A percentile compares a stretch with the other conserved stretches of the same genome.
phyloP scores from a whole-genome alignment of 176 grass and related monocot species.

The Otatea glauca region DNA sequence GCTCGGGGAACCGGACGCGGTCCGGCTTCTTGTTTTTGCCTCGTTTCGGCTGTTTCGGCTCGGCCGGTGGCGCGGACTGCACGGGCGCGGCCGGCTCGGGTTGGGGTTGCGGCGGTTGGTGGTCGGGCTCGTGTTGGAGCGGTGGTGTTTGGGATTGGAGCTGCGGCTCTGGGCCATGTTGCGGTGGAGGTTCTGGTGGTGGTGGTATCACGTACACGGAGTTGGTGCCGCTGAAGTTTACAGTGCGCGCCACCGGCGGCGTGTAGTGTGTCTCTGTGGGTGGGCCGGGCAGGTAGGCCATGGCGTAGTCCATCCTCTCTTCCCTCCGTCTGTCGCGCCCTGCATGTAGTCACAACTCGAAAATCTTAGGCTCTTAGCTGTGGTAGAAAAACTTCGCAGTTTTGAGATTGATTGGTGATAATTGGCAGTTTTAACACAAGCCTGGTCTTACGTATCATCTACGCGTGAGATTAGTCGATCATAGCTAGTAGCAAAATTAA shows the following conservation, averaged over 20 bases:
- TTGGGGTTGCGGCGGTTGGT: slow-evolving; percentile 15
- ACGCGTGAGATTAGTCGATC: too few species aligned
- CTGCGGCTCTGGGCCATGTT: slow-evolving; percentile 32
- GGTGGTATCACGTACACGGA: slow-evolving; percentile 47
- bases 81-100: background rate
- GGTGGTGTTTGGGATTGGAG: background rate
- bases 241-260: slow-evolving; percentile 54
- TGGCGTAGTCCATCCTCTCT: slow-evolving; percentile 43
- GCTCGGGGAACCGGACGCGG: slow-evolving; percentile 57
- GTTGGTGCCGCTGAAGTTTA: slow-evolving; percentile 60
- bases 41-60: slow-evolving; percentile 45
- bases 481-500: too few species aligned
- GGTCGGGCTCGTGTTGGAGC: slow-evolving; percentile 5
- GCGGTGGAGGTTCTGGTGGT: background rate
- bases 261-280: slow-evolving; percentile 48
- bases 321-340: slow-evolving; percentile 51
- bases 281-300: slow-evolving; percentile 48
- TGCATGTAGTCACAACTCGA: slow-evolving; percentile 20
- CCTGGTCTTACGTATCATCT: too few species aligned
- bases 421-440: too few species aligned
- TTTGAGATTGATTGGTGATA: background rate
- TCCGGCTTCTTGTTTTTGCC: slow-evolving; percentile 46
- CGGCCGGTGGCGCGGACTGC: background rate
- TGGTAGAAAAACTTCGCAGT: background rate
- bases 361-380: background rate